Conservation (phyloP, 257 asterid genomes). For the Solanum sparsipilum region DNA sequence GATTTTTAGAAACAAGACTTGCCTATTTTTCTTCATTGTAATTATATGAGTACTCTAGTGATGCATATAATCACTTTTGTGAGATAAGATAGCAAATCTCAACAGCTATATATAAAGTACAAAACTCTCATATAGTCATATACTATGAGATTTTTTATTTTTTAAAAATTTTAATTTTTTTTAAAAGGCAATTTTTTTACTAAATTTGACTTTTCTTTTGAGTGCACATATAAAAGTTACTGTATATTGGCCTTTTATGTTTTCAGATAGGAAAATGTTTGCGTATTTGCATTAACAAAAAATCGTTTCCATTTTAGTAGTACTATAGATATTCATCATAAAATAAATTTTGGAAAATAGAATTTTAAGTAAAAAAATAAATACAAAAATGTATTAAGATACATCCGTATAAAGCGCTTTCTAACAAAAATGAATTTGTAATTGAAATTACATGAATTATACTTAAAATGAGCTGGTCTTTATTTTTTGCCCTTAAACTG, state of each 20-base stretch:
- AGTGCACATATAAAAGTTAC: not conserved
- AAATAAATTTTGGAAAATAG: not conserved
- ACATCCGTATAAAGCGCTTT: no score
- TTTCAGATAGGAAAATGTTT: not conserved
- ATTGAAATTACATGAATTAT: not conserved
- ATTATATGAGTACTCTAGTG: not conserved
- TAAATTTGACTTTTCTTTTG: not conserved
- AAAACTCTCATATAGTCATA: not conserved
- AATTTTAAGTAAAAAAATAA: not conserved
- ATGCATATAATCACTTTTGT: not conserved
- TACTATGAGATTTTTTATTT: not conserved
- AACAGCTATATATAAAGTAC: not conserved
- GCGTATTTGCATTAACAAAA: not conserved
- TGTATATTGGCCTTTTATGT: no score
- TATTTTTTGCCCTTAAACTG: no score
- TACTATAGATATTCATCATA: not conserved
- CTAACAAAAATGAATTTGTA: not conserved
- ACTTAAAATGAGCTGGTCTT: not conserved
- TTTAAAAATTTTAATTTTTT: no score
- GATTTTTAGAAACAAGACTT: not conserved
- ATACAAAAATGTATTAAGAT: not conserved
- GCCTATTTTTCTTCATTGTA: not conserved
- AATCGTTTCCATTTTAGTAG: not conserved
- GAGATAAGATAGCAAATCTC: not conserved
- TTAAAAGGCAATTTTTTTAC: no score